Evolutionary conservation across 1,284 basidiomycete species (phyloP).

Genomic region (Ustilago cynodontis): DNA sequence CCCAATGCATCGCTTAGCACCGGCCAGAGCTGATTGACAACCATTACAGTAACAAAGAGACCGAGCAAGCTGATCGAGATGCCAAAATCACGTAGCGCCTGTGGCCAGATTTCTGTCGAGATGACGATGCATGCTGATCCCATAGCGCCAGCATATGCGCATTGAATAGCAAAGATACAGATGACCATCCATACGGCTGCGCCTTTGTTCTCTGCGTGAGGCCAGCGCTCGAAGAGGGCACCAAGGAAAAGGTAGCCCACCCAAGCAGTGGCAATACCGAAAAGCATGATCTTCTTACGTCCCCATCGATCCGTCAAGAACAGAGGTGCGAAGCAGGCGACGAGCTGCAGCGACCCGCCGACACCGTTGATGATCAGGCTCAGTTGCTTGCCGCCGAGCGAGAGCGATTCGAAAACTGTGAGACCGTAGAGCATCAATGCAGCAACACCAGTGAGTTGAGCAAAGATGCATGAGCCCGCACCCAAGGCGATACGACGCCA

Average conservation of each 20-base stretch:
- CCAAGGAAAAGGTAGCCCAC: not conserved
- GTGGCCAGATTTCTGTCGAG: not conserved
- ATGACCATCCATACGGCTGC: not conserved
- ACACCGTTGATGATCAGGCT: conserved; percentile 1
- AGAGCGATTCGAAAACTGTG: not conserved
- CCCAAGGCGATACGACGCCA: not conserved
- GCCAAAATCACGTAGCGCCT: not conserved
- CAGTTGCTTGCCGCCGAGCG: not conserved
- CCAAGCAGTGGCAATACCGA: not conserved
- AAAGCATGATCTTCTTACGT: not conserved
- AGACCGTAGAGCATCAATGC: not conserved
- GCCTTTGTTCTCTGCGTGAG: not conserved
- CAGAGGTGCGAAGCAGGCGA: not conserved
- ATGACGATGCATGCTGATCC: not conserved
- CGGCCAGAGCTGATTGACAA: conserved; percentile 23
- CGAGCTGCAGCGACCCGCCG: not conserved
- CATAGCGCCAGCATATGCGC: not conserved
- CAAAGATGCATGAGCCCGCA: not conserved
- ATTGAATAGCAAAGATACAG: not conserved
- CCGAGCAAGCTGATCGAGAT: not conserved
- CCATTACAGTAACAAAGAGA: conserved; percentile 3
- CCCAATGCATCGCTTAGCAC: conserved; percentile 10
- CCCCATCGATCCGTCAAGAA: not conserved
- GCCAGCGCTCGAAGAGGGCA: not conserved
- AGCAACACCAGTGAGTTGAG: not conserved